A percentile compares a stretch with the other conserved stretches of the same genome.
phyloP scores from a whole-genome alignment of 2,329 filamentous ascomycete species.

The Nigrospora sphaerica region DNA sequence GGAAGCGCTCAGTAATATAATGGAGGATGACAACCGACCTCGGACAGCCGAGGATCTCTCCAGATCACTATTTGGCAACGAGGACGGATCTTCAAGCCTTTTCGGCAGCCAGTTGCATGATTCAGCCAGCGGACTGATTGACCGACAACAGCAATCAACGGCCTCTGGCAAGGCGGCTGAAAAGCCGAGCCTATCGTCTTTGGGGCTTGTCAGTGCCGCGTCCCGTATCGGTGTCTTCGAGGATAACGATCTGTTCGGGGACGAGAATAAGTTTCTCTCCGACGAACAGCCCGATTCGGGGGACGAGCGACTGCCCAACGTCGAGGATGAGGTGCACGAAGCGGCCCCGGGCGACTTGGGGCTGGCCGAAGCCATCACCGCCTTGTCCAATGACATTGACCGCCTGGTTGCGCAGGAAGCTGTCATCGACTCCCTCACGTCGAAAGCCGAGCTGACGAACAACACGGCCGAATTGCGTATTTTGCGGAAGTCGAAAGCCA shows the following conservation, averaged over 20 bases:
- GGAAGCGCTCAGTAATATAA: conserved; percentile 82
- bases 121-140: conserved; percentile 36
- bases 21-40: conserved; percentile 63
- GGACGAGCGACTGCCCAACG: conserved; percentile 46
- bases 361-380: conserved; percentile 84
- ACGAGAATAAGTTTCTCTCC: conserved; percentile 77
- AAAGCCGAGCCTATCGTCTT: conserved; percentile 82
- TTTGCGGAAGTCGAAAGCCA: conserved; percentile 86
- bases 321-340: conserved; percentile 81
- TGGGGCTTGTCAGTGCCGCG: conserved; percentile 83
- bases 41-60: conserved; percentile 58
- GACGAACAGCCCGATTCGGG: conserved; percentile 76
- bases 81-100: conserved; percentile 40
- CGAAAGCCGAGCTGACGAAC: conserved; percentile 94
- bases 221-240: conserved; percentile 88
- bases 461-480: conserved; percentile 92
- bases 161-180: conserved; percentile 38
- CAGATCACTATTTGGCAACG: conserved; percentile 59
- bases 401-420: conserved; percentile 81
- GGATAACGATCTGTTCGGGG: conserved; percentile 86
- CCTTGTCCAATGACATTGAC: conserved; percentile 84
- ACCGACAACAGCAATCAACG: conserved; percentile 15
- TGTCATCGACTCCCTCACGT: conserved; percentile 82
- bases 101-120: conserved; percentile 49
- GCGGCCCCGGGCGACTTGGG: conserved; percentile 92